These are phyloP conservation scores for Tulasnella sp. DNA, from an alignment of 768 basidiomycete species.

Conservation along the genomic window DNA sequence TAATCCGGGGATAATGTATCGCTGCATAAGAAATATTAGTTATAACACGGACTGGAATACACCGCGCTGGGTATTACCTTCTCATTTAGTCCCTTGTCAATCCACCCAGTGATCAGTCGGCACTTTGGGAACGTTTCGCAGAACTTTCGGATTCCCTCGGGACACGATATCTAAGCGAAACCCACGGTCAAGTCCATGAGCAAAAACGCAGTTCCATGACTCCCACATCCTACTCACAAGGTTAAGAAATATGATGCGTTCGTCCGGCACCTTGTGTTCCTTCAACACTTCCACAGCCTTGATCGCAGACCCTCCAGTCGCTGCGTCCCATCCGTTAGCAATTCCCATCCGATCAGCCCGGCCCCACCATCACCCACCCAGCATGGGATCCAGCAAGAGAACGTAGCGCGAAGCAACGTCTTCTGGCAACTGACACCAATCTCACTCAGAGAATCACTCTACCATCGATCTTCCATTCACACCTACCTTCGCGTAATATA, in stretches of 20 bases:
- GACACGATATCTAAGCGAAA: slow-evolving; percentile 63
- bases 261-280: slow-evolving; percentile 87
- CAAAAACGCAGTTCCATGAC: neutral
- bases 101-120: slow-evolving; percentile 92
- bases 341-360: neutral
- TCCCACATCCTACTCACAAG: slow-evolving; percentile 46
- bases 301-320: slow-evolving; percentile 95
- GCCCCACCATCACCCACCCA: slow-evolving; percentile 47
- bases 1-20: slow-evolving; percentile 78
- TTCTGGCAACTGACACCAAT: slow-evolving; percentile 63
- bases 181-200: neutral
- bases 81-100: slow-evolving; percentile 85
- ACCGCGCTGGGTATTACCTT: slow-evolving; percentile 37
- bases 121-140: slow-evolving; percentile 65
- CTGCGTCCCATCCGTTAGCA: slow-evolving; percentile 31
- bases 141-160: slow-evolving; percentile 80
- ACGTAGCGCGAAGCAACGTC: slow-evolving; percentile 90
- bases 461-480: neutral
- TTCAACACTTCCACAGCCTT: slow-evolving; percentile 93
- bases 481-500: slow-evolving; percentile 79
- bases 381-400: slow-evolving; percentile 94
- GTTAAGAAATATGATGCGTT: slow-evolving; percentile 91
- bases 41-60: neutral
- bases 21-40: neutral
- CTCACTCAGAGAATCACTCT: neutral